Conservation (phyloP, 164 flowering plant species). For the Vitis riparia region DNA sequence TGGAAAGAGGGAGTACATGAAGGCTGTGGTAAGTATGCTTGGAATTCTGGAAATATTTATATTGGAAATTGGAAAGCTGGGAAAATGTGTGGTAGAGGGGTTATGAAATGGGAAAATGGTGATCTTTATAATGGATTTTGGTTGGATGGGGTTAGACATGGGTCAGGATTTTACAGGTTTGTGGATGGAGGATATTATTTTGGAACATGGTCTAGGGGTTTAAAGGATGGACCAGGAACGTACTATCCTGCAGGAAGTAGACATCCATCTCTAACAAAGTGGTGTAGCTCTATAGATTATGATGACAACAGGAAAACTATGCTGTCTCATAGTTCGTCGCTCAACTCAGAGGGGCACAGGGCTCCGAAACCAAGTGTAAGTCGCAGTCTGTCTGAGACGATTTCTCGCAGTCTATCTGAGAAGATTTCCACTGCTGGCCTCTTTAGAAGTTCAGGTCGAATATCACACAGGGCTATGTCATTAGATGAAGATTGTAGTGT, state of each 20-base stretch:
- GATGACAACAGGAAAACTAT: slow-evolving; percentile 19
- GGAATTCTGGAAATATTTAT: slow-evolving; percentile 67
- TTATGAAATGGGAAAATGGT: slow-evolving; percentile 79
- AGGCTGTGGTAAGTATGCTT: slow-evolving; percentile 75
- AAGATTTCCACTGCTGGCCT: slow-evolving; percentile 33
- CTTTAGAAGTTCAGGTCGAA: slow-evolving; percentile 41
- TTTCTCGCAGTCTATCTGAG: slow-evolving; percentile 57
- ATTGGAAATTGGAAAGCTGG: slow-evolving; percentile 86
- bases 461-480: slow-evolving; percentile 39
- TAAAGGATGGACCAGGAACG: slow-evolving; percentile 88
- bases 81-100: slow-evolving; percentile 83
- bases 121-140: slow-evolving; percentile 81
- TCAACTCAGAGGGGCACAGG: slow-evolving; percentile 28
- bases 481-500: slow-evolving; percentile 30
- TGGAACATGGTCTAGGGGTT: slow-evolving; percentile 83
- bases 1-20: slow-evolving; percentile 88
- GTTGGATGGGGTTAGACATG: slow-evolving; percentile 76
- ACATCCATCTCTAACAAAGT: slow-evolving; percentile 43
- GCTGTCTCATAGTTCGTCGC: slow-evolving; percentile 33
- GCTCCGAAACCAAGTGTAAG: slow-evolving; percentile 30
- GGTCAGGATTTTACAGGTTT: slow-evolving; percentile 73
- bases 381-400: slow-evolving; percentile 56
- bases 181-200: slow-evolving; percentile 77
- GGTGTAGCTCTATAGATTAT: slow-evolving; percentile 29
- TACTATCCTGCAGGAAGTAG: slow-evolving; percentile 79